Conservation (phyloP, 164 flowering plant species). For the Vitis riparia region DNA sequence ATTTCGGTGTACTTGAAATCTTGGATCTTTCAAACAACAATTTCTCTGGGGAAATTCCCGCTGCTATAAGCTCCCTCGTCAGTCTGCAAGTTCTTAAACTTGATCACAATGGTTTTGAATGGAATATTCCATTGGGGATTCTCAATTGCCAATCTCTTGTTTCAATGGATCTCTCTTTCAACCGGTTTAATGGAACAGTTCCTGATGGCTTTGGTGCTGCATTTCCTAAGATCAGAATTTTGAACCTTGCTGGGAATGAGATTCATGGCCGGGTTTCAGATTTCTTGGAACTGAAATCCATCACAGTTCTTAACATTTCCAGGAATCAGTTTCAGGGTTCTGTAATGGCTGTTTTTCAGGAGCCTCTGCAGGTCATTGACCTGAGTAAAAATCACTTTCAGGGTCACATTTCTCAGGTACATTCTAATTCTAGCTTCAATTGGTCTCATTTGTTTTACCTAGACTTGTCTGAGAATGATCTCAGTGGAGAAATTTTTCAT, state of each 20-base stretch:
- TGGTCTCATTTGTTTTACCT: conserved; percentile 62
- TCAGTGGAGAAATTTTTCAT: conserved; percentile 61
- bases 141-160: conserved; percentile 48
- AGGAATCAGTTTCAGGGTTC: conserved; percentile 72
- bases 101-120: conserved; percentile 47
- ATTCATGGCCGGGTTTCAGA: conserved; percentile 59
- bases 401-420: conserved; percentile 75
- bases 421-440: conserved; percentile 47
- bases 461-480: conserved; percentile 71
- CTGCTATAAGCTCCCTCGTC: conserved; percentile 51
- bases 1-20: conserved; percentile 59
- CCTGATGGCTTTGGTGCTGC: conserved; percentile 67
- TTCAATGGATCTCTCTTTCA: conserved; percentile 56
- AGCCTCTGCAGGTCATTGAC: conserved; percentile 59
- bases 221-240: conserved; percentile 52
- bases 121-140: conserved; percentile 53
- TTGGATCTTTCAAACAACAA: conserved; percentile 71
- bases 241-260: conserved; percentile 69
- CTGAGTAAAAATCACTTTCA: conserved; percentile 76
- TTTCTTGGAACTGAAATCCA: conserved; percentile 46
- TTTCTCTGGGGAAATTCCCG: conserved; percentile 68
- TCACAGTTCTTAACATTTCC: conserved; percentile 64
- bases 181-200: conserved; percentile 52
- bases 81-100: conserved; percentile 53
- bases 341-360: conserved; percentile 47